These are phyloP conservation scores for Penicillium corylophilum DNA, from an alignment of 2,329 filamentous ascomycete species.

Conservation along the genomic window DNA sequence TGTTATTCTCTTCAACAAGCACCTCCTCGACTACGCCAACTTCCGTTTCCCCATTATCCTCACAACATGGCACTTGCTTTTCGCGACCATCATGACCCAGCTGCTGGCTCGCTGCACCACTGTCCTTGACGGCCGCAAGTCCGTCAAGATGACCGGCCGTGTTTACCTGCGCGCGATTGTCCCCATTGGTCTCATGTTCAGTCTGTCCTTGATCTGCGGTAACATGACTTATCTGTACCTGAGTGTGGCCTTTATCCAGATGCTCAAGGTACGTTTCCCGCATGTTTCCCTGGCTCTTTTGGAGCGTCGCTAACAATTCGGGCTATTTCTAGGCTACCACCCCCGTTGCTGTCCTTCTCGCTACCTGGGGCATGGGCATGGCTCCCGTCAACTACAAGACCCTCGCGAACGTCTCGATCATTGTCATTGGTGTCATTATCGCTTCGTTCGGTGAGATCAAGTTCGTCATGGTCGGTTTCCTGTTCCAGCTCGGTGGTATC, in stretches of 20 bases:
- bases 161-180: conserved; percentile 92
- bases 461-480: conserved; percentile 66
- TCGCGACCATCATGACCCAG: conserved; percentile 93
- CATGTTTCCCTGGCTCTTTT: background rate
- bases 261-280: conserved; percentile 64
- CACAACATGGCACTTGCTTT: conserved; percentile 92
- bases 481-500: conserved; percentile 72
- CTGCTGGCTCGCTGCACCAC: conserved; percentile 85
- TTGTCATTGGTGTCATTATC: conserved; percentile 91
- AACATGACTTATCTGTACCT: conserved; percentile 96
- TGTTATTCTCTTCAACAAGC: conserved; percentile 99
- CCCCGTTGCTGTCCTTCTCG: conserved; percentile 86
- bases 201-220: conserved; percentile 90
- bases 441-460: conserved; percentile 94
- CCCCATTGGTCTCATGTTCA: conserved; percentile 94
- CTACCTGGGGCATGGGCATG: conserved; percentile 84
- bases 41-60: conserved; percentile 72
- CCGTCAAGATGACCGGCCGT: conserved; percentile 93
- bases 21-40: conserved; percentile 80
- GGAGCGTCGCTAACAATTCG: background rate
- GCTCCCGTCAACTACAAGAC: conserved; percentile 80
- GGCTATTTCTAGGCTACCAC: conserved; percentile 71
- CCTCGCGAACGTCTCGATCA: conserved; percentile 89
- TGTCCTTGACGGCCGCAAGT: conserved; percentile 89
- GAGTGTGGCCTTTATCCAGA: conserved; percentile 96